These are phyloP conservation scores for Lactifluus subvellereus DNA, from an alignment of 768 basidiomycete species.

Conservation along the genomic window DNA sequence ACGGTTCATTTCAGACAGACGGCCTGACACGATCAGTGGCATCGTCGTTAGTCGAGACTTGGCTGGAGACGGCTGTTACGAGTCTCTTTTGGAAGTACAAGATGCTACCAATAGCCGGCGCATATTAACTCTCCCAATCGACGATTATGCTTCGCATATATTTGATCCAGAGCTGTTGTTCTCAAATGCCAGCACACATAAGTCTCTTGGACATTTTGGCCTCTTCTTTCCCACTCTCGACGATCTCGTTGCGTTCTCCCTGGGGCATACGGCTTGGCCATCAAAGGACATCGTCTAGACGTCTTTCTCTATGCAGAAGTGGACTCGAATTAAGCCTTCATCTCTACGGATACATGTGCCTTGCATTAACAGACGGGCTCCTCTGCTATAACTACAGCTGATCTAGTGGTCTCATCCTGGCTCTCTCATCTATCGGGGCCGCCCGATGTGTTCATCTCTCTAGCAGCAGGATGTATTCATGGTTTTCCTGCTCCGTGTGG, in stretches of 20 bases:
- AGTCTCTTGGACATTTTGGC: slow-evolving; percentile 8
- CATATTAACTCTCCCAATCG: neutral
- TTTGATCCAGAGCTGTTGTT: neutral
- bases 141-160: slow-evolving; percentile 1
- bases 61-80: slow-evolving; percentile 16
- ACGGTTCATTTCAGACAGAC: slow-evolving; percentile 26
- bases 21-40: slow-evolving; percentile 35
- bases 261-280: slow-evolving; percentile 16
- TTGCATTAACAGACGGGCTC: slow-evolving; percentile 5
- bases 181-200: neutral
- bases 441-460: slow-evolving; percentile 20
- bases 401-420: slow-evolving; percentile 21
- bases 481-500: neutral
- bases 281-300: slow-evolving; percentile 16
- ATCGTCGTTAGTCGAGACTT: slow-evolving; percentile 29
- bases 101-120: slow-evolving; percentile 1
- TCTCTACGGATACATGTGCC: slow-evolving; percentile 15
- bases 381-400: neutral
- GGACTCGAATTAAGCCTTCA: slow-evolving; percentile 1
- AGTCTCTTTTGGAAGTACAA: slow-evolving; percentile 6
- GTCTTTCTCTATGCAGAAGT: slow-evolving; percentile 19
- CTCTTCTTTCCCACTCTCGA: slow-evolving; percentile 15
- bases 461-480: slow-evolving; percentile 8
- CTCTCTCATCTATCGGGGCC: slow-evolving; percentile 22
- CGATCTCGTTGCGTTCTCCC: slow-evolving; percentile 21